Conservation (phyloP, 2,329 filamentous ascomycete species). For the Alternaria tenuissima region DNA sequence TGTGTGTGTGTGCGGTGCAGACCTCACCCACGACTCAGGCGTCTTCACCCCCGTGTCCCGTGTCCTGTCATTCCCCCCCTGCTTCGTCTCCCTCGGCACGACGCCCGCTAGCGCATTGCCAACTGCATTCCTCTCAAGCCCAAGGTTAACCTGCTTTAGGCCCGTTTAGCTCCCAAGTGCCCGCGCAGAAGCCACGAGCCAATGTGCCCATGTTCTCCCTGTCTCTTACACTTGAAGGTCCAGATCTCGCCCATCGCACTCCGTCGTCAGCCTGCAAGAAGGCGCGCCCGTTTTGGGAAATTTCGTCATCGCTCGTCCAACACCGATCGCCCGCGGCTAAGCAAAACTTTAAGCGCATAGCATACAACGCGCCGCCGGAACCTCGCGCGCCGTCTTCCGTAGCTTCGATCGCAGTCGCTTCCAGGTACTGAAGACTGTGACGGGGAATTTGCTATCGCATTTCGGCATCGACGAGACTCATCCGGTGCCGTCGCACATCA, state of each 20-base stretch:
- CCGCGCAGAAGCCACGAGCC: slow-evolving; percentile 32
- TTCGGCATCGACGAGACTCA: neutral
- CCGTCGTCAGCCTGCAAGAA: slow-evolving; percentile 26
- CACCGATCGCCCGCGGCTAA: slow-evolving; percentile 25
- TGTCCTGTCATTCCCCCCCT: slow-evolving; percentile 7
- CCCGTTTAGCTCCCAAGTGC: slow-evolving; percentile 36
- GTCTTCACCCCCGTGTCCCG: neutral
- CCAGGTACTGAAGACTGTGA: slow-evolving; percentile 7
- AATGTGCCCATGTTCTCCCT: slow-evolving; percentile 33
- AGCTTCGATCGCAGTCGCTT: slow-evolving; percentile 4
- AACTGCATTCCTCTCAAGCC: slow-evolving; percentile 36
- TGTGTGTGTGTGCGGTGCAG: neutral
- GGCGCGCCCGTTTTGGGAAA: slow-evolving; percentile 29
- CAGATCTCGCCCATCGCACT: slow-evolving; percentile 33
- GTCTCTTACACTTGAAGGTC: slow-evolving; percentile 34
- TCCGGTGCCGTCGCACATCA: slow-evolving; percentile 18
- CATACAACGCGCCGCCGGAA: slow-evolving; percentile 17
- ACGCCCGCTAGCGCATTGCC: slow-evolving; percentile 24
- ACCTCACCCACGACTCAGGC: neutral
- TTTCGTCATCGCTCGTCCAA: slow-evolving; percentile 34
- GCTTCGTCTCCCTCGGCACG: slow-evolving; percentile 22
- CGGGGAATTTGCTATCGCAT: neutral
- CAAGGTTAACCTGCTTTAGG: slow-evolving; percentile 39
- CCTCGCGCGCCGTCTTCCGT: slow-evolving; percentile 25
- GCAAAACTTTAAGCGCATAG: slow-evolving; percentile 17